Conservation (phyloP, 192 early-diverging fungal genomes). For the Coemansia sp. region DNA sequence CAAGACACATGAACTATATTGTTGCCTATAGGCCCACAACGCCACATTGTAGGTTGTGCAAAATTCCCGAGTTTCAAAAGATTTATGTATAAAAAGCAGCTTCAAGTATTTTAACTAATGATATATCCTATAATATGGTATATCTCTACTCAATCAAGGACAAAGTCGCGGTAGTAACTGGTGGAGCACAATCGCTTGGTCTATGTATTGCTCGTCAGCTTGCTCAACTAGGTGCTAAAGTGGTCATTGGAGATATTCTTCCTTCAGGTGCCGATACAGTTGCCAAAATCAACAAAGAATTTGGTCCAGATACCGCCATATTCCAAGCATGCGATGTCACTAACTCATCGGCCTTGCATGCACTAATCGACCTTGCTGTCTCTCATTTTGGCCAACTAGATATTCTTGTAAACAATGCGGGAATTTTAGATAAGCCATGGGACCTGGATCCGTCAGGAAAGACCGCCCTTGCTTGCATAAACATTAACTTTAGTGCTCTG, state of each 20-base stretch:
- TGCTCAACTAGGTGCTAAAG: slow-evolving; percentile 55
- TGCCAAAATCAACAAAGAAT: slow-evolving; percentile 33
- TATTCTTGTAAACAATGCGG: slow-evolving; percentile 62
- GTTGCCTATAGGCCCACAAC: too few species aligned
- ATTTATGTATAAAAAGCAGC: not conserved
- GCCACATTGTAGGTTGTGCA: too few species aligned
- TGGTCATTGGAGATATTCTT: slow-evolving; percentile 59
- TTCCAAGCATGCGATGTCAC: slow-evolving; percentile 57
- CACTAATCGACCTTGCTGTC: slow-evolving; percentile 48
- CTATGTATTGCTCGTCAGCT: slow-evolving; percentile 54
- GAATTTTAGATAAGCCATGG: slow-evolving; percentile 42
- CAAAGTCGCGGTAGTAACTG: slow-evolving; percentile 66
- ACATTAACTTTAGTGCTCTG: slow-evolving; percentile 65
- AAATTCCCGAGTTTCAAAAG: too few species aligned
- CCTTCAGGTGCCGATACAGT: slow-evolving; percentile 13
- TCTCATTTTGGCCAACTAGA: slow-evolving; percentile 57
- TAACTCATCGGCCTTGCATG: slow-evolving; percentile 16
- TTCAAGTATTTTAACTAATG: not conserved
- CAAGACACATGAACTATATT: too few species aligned
- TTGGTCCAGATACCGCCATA: slow-evolving; percentile 24
- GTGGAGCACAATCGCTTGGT: slow-evolving; percentile 63
- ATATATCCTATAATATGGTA: slow-evolving; percentile 3
- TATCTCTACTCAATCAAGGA: slow-evolving; percentile 14
- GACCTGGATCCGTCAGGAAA: slow-evolving; percentile 41
- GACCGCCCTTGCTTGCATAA: slow-evolving; percentile 61